Evolutionary conservation across 225 moss, liverwort and hornwort genomes (phyloP).

Genomic region (Physcomitrium patens): DNA sequence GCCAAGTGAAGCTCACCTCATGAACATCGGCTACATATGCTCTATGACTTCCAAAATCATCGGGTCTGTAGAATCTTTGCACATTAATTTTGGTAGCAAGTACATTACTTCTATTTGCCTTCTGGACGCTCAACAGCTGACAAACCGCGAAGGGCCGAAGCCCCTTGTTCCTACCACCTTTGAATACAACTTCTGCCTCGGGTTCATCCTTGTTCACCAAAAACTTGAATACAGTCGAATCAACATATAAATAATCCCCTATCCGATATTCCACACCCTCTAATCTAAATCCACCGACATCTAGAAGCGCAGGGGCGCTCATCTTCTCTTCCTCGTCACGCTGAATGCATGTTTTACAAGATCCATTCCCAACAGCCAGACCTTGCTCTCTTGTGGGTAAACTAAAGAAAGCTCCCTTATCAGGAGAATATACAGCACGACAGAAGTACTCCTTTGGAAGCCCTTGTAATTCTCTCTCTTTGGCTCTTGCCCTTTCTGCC

Average conservation of each 20-base stretch:
- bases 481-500: conserved; percentile 63
- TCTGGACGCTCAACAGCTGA: conserved; percentile 71
- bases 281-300: conserved; percentile 69
- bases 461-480: conserved; percentile 62
- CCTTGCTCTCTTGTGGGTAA: conserved; percentile 43
- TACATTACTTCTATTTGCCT: conserved; percentile 39
- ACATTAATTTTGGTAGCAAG: conserved; percentile 58
- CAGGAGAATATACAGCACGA: conserved; percentile 76
- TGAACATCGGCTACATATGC: conserved; percentile 86
- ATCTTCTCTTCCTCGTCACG: conserved; percentile 57
- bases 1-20: conserved; percentile 55
- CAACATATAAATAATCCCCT: conserved; percentile 79
- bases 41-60: conserved; percentile 78
- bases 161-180: conserved; percentile 94
- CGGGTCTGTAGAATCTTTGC: conserved; percentile 91
- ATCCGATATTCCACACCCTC: conserved; percentile 75
- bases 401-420: conserved; percentile 78
- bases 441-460: conserved; percentile 68
- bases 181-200: conserved; percentile 47
- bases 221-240: conserved; percentile 63
- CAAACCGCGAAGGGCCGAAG: conserved; percentile 85
- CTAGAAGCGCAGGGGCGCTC: conserved; percentile 46
- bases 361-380: conserved; percentile 65
- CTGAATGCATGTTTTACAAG: conserved; percentile 64
- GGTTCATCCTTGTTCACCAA: conserved; percentile 41